Conservation (phyloP, 257 asterid genomes). For the Parsonsia alboflavescens region DNA sequence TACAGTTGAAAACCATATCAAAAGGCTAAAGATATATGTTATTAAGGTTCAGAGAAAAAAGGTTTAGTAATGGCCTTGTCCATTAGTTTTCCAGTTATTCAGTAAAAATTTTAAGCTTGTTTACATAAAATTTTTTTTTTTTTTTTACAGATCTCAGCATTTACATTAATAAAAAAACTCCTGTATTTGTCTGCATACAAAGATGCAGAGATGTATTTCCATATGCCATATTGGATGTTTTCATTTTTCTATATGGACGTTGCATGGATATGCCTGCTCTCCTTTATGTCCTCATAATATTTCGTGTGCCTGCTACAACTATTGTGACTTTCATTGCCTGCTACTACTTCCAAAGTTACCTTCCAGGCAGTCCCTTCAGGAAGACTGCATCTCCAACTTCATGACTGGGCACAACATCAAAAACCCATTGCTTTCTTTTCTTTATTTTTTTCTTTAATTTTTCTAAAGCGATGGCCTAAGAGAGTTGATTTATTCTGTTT, state of each 20-base stretch:
- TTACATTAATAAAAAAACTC: background rate
- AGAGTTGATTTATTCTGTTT: background rate
- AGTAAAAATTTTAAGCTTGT: background rate
- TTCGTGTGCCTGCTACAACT: background rate
- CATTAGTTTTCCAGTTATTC: background rate
- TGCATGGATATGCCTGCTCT: background rate
- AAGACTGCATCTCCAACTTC: background rate
- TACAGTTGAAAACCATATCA: background rate
- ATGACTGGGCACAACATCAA: background rate
- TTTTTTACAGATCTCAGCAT: conserved; percentile 1
- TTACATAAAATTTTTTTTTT: too few relatives aligned
- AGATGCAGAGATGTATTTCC: background rate
- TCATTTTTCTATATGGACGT: background rate
- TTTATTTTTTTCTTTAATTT: background rate
- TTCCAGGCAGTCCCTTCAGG: background rate
- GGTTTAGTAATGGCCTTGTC: background rate
- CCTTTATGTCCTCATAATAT: background rate
- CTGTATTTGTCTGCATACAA: background rate
- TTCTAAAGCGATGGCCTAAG: background rate
- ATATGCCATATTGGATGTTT: background rate
- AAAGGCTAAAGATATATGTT: background rate
- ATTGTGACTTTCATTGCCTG: background rate
- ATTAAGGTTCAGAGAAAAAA: background rate
- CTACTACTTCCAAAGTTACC: background rate
- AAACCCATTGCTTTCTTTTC: background rate